Evolutionary conservation across 2,329 filamentous ascomycete species (phyloP).

Genomic region (Cytospora mali): DNA sequence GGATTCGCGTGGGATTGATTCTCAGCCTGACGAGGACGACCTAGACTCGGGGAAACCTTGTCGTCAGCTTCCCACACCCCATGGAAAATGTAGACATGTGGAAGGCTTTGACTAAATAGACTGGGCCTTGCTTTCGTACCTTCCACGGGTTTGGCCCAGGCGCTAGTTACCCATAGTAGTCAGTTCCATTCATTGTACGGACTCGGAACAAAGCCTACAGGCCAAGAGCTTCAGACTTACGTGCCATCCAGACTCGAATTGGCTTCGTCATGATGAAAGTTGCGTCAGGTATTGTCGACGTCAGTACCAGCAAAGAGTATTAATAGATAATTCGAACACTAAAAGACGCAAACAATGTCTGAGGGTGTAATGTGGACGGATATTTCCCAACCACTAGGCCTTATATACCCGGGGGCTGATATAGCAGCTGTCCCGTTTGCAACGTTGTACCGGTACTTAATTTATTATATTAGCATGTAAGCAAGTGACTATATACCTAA

Average conservation of each 20-base stretch:
- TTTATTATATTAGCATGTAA: not conserved
- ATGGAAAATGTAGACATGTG: not conserved
- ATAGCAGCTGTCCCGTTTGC: not conserved
- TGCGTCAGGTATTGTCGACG: not conserved
- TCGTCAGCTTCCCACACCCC: not conserved
- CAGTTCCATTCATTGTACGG: not conserved
- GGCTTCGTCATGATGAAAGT: not conserved
- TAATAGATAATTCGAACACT: not conserved
- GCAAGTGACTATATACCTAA: not conserved
- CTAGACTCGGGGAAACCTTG: not conserved
- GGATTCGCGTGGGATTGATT: too few relatives aligned
- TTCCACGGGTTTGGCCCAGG: not conserved
- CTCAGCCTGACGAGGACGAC: too few relatives aligned
- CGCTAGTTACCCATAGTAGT: not conserved
- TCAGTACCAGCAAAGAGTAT: not conserved
- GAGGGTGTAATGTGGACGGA: not conserved
- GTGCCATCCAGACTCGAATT: slow-evolving; percentile 10
- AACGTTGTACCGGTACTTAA: too few relatives aligned
- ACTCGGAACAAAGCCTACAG: too few relatives aligned
- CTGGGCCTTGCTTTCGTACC: not conserved
- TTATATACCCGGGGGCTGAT: not conserved
- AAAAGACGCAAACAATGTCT: not conserved
- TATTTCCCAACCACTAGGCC: too few relatives aligned
- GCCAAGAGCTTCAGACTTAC: not conserved
- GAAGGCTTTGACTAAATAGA: not conserved